These are phyloP conservation scores for Medicago lupulina DNA, from an alignment of 306 rosid genomes.

Conservation along the genomic window DNA sequence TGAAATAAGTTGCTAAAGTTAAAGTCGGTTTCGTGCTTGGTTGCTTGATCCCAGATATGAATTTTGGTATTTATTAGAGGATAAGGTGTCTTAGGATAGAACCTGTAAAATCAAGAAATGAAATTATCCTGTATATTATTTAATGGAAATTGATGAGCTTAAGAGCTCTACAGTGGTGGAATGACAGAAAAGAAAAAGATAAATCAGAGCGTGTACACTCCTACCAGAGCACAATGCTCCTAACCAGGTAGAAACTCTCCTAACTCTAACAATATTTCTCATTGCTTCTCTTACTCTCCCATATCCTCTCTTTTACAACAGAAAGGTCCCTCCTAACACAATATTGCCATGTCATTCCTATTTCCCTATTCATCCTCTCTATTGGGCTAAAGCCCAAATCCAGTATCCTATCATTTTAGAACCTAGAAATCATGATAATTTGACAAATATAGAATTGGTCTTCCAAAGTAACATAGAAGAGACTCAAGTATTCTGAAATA, in stretches of 20 bases:
- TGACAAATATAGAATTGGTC: background rate
- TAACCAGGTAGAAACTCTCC: too few species aligned
- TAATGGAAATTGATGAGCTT: too few species aligned
- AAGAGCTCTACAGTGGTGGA: too few species aligned
- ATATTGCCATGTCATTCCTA: background rate
- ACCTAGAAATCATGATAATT: background rate
- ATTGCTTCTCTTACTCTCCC: too few species aligned
- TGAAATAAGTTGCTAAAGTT: slow-evolving; percentile 26
- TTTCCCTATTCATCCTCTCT: background rate
- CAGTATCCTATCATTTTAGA: background rate
- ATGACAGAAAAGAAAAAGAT: too few species aligned
- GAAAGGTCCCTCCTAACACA: background rate
- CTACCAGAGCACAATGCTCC: too few species aligned
- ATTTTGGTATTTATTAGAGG: slow-evolving; percentile 8
- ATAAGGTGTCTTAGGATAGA: background rate
- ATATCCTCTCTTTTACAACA: too few species aligned
- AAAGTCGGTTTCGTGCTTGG: slow-evolving; percentile 19
- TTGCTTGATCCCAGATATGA: slow-evolving; percentile 1
- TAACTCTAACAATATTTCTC: too few species aligned
- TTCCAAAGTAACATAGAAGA: background rate
- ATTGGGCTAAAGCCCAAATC: background rate
- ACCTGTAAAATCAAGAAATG: too few species aligned
- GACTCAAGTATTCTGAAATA: slow-evolving; percentile 10
- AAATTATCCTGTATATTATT: too few species aligned
- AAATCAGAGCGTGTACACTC: too few species aligned